phyloP scores from a whole-genome alignment of 768 basidiomycete species.

The Pleurotus giganteus region DNA sequence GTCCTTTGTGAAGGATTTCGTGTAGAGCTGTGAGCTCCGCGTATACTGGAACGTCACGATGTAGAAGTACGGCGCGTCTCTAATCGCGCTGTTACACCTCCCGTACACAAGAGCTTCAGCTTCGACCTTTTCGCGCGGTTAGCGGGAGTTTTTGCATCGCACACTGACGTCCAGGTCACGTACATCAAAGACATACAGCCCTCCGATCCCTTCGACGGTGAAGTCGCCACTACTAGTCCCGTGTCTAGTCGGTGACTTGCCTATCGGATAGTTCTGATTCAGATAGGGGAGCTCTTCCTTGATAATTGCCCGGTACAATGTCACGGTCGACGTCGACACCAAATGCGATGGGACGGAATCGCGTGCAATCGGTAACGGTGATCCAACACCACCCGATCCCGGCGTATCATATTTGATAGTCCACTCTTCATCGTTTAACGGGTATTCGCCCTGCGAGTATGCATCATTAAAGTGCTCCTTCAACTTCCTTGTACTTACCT shows the following conservation, averaged over 20 bases:
- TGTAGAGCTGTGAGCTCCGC: background rate
- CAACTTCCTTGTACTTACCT: too few relatives aligned
- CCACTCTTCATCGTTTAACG: too few relatives aligned
- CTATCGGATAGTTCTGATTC: background rate
- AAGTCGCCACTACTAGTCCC: background rate
- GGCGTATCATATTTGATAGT: too few relatives aligned
- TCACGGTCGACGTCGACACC: background rate
- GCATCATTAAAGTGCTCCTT: too few relatives aligned
- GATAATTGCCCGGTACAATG: background rate
- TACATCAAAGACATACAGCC: background rate
- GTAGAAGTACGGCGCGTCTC: background rate
- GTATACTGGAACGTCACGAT: background rate
- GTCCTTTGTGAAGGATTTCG: background rate
- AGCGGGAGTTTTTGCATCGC: background rate
- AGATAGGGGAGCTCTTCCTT: background rate
- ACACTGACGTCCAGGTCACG: background rate
- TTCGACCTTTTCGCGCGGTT: background rate
- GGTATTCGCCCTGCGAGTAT: too few relatives aligned
- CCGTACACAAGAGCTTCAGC: background rate
- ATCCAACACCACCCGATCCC: too few relatives aligned
- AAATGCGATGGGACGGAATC: background rate
- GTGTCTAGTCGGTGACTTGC: background rate
- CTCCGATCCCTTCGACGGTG: background rate
- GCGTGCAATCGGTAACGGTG: background rate
- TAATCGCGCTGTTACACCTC: background rate